phyloP scores from a whole-genome alignment of 176 grass and related monocot species.

The Oryza nivara region DNA sequence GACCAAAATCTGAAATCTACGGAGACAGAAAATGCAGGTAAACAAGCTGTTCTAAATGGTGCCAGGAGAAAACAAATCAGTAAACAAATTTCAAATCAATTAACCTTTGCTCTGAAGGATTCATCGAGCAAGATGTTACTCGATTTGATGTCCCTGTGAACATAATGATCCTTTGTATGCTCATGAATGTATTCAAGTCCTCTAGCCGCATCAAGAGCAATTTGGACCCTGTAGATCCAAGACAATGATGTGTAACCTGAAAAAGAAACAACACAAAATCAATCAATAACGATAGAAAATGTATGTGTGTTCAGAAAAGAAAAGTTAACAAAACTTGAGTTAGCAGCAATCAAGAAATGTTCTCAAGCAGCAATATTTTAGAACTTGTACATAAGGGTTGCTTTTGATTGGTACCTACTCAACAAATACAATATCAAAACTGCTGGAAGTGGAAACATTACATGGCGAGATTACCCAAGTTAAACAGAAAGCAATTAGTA shows the following conservation, averaged over 20 bases:
- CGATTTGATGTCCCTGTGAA: slow-evolving; percentile 98
- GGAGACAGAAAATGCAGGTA: slow-evolving; percentile 18
- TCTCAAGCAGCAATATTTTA: neutral
- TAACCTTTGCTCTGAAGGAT: slow-evolving; percentile 94
- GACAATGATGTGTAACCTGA: slow-evolving; percentile 84
- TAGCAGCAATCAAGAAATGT: neutral
- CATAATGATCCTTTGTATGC: slow-evolving; percentile 98
- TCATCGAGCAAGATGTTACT: slow-evolving; percentile 97
- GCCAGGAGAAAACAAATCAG: neutral
- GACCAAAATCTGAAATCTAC: slow-evolving; percentile 99
- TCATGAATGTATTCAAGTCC: slow-evolving; percentile 99
- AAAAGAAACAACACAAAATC: slow-evolving; percentile 32
- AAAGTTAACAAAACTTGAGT: neutral
- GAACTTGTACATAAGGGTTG: neutral
- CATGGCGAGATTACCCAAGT: neutral
- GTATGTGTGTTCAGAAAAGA: slow-evolving; percentile 8
- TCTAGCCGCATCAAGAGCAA: slow-evolving; percentile 95
- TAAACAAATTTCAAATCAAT: slow-evolving; percentile 13
- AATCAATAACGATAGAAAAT: neutral
- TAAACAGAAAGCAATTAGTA: slow-evolving; percentile 25
- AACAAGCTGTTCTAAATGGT: neutral
- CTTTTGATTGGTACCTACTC: neutral
- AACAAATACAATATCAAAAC: slow-evolving; percentile 14
- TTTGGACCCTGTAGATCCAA: slow-evolving; percentile 97
- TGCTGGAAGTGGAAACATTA: slow-evolving; percentile 25